Conservation (phyloP, 257 asterid genomes). For the Nicotiana undulata region DNA sequence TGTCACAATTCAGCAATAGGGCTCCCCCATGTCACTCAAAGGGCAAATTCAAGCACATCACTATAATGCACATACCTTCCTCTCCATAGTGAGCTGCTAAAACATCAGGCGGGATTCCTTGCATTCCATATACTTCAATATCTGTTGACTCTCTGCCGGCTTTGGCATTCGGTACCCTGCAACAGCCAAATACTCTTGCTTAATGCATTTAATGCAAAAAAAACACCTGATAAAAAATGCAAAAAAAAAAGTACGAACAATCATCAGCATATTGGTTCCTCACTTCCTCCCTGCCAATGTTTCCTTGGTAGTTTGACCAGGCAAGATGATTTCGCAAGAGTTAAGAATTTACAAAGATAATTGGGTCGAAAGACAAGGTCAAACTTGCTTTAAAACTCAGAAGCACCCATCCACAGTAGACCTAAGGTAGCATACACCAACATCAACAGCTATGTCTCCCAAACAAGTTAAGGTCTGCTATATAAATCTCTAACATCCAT, state of each 20-base stretch:
- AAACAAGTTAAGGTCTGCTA: neutral
- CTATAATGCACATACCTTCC: slow-evolving; percentile 44
- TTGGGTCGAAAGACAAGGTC: neutral
- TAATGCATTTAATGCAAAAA: neutral
- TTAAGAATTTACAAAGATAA: neutral
- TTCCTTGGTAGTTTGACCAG: too few relatives aligned
- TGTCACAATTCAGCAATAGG: neutral
- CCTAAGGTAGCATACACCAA: neutral
- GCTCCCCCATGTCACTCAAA: neutral
- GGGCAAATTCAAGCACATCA: neutral
- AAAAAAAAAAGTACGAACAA: too few relatives aligned
- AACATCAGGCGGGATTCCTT: slow-evolving; percentile 86
- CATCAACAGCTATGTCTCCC: neutral
- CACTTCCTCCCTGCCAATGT: too few relatives aligned
- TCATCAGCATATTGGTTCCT: too few relatives aligned
- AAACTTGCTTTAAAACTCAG: neutral
- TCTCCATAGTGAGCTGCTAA: slow-evolving; percentile 91
- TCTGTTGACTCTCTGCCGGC: slow-evolving; percentile 89
- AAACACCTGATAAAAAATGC: too few relatives aligned
- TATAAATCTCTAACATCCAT: neutral
- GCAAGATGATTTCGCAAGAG: neutral
- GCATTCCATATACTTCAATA: slow-evolving; percentile 95
- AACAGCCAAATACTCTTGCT: neutral
- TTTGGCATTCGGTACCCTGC: slow-evolving; percentile 95
- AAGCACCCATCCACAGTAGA: neutral